Percentiles rank a stretch among this genome's conserved stretches.
Conservation (phyloP, 2,329 filamentous ascomycete species). For the Paracoccidioides brasiliensis region DNA sequence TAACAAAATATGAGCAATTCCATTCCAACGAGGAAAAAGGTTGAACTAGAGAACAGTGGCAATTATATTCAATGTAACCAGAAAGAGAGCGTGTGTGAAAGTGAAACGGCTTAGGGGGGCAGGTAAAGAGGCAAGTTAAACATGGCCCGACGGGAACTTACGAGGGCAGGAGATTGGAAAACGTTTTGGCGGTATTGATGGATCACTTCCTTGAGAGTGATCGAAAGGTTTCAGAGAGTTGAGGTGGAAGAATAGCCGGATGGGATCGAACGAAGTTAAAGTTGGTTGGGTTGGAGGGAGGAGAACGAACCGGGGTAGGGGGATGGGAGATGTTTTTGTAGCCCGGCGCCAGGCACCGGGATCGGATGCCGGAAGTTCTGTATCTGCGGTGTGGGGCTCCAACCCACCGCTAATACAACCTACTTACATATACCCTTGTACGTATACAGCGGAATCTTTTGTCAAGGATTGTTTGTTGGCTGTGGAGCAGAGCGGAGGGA, state of each 20-base stretch:
- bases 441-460: no score
- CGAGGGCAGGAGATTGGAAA: constrained; percentile 97
- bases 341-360: no score
- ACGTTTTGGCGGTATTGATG: constrained; percentile 69
- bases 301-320: constrained; percentile 3
- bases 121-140: neutral
- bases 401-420: no score
- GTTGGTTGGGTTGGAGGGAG: constrained; percentile 5
- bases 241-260: constrained; percentile 3
- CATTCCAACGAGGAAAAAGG: constrained; percentile 4
- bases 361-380: no score
- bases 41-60: neutral
- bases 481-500: no score
- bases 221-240: constrained; percentile 7
- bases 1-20: constrained; percentile 26
- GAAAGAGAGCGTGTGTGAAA: neutral
- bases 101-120: neutral
- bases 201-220: constrained; percentile 41
- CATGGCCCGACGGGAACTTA: constrained; percentile 38
- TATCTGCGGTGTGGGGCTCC: no score
- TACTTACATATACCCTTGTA: no score
- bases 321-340: constrained; percentile 1
- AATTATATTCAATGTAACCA: neutral
- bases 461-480: no score
- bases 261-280: constrained; percentile 1